These are phyloP conservation scores for Lasiosphaeris hirsuta DNA, from an alignment of 495 filamentous ascomycete genomes.

Conservation along the genomic window DNA sequence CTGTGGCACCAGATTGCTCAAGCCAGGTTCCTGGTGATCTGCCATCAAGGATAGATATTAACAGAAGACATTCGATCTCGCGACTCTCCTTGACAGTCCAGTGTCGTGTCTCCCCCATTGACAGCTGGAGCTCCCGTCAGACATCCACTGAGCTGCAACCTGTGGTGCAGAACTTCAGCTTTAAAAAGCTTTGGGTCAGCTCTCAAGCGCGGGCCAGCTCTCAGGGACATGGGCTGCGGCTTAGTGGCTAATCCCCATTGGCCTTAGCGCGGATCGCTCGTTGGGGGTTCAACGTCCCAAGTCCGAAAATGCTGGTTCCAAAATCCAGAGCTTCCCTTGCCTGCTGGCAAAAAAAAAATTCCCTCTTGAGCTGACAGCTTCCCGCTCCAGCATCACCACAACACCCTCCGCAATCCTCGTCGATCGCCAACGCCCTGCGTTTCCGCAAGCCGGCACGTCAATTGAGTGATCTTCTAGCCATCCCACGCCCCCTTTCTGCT, in stretches of 20 bases:
- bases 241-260: conserved; percentile 19
- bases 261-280: conserved; percentile 24
- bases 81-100: too few species aligned
- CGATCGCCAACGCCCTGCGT: conserved; percentile 14
- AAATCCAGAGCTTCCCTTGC: conserved; percentile 17
- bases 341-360: conserved; percentile 32
- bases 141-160: too few species aligned
- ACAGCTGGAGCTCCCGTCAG: too few species aligned
- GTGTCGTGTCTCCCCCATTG: too few species aligned
- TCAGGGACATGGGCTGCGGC: neutral
- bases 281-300: conserved; percentile 36
- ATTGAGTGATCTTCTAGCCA: conserved; percentile 6
- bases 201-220: neutral
- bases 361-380: conserved; percentile 25
- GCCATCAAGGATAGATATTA: too few species aligned
- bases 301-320: conserved; percentile 26
- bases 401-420: conserved; percentile 10
- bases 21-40: too few species aligned
- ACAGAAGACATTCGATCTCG: too few species aligned
- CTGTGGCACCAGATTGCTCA: too few species aligned
- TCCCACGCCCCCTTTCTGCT: conserved; percentile 1
- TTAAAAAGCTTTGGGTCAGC: neutral
- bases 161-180: neutral
- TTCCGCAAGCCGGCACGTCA: conserved; percentile 12
- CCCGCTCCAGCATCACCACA: conserved; percentile 6